Percentiles rank a stretch among this genome's conserved stretches.
Conservation (phyloP, 306 rosid genomes). For the Quercus bicolor region DNA sequence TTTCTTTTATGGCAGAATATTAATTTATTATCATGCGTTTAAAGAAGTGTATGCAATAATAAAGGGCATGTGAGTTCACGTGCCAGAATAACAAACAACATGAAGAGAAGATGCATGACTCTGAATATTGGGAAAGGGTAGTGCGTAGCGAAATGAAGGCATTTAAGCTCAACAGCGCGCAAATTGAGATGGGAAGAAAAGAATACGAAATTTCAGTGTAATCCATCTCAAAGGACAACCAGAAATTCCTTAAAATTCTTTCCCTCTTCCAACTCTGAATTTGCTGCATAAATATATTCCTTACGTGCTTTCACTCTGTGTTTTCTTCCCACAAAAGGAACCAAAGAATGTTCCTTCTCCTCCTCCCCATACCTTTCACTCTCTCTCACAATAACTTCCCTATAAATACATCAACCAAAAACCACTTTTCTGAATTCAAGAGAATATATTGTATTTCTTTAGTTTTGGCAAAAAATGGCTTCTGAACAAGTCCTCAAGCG, state of each 20-base stretch:
- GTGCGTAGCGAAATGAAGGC: neutral
- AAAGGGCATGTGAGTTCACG: too few species aligned
- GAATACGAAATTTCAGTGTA: constrained; percentile 26
- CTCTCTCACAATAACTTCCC: neutral
- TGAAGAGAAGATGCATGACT: too few species aligned
- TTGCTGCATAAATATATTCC: constrained; percentile 47
- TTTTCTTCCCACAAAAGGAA: constrained; percentile 27
- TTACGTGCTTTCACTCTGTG: constrained; percentile 49
- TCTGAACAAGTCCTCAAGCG: constrained; percentile 43
- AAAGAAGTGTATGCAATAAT: too few species aligned
- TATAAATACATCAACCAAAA: constrained; percentile 31
- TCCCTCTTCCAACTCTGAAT: constrained; percentile 32
- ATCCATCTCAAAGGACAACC: constrained; percentile 12
- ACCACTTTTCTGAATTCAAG: constrained; percentile 8
- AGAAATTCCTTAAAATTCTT: constrained; percentile 45
- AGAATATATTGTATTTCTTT: neutral
- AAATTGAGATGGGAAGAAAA: constrained; percentile 38
- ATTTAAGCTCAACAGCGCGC: constrained; percentile 2
- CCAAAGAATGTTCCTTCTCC: constrained; percentile 35
- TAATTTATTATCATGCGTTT: too few species aligned
- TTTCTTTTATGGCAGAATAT: too few species aligned
- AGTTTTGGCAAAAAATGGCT: constrained; percentile 47
- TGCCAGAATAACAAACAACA: too few species aligned
- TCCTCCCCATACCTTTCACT: neutral
- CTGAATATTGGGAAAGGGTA: neutral